phyloP scores from a whole-genome alignment of 2,329 filamentous ascomycete genomes.

The Gliomastix tumulicola region DNA sequence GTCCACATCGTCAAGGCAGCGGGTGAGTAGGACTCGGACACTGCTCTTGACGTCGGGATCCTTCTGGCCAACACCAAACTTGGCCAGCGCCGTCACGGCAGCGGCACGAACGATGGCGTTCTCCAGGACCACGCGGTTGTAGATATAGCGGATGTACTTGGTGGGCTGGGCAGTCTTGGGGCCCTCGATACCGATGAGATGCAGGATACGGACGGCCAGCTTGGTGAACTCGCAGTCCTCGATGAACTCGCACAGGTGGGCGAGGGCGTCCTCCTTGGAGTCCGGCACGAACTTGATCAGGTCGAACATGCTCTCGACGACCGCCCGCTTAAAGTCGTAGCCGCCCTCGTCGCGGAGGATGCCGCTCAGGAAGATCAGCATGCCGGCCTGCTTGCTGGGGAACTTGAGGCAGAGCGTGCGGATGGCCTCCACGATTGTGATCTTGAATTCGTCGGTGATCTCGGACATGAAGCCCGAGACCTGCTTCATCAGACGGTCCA shows the following conservation, averaged over 20 bases:
- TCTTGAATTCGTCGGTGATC: constrained; percentile 99
- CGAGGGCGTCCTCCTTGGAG: constrained; percentile 71
- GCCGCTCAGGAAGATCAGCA: constrained; percentile 96
- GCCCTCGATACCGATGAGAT: constrained; percentile 88
- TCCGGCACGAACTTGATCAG: constrained; percentile 98
- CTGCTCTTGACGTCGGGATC: constrained; percentile 96
- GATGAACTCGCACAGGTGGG: constrained; percentile 97
- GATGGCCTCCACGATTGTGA: constrained; percentile 98
- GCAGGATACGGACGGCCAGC: constrained; percentile 87
- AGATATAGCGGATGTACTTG: constrained; percentile 99
- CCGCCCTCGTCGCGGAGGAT: constrained; percentile 94
- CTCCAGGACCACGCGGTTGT: constrained; percentile 95
- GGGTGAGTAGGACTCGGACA: constrained; percentile 82
- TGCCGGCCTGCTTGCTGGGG: constrained; percentile 93
- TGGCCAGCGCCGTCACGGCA: constrained; percentile 89
- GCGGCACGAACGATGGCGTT: constrained; percentile 94
- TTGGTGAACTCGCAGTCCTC: constrained; percentile 99
- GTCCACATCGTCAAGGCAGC: constrained; percentile 93
- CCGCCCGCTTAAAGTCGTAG: constrained; percentile 95
- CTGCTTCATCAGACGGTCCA: constrained; percentile 97
- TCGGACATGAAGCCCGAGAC: constrained; percentile 98
- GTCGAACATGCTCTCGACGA: constrained; percentile 99
- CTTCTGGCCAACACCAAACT: constrained; percentile 95
- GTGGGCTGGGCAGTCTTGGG: constrained; percentile 93
- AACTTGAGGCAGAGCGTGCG: constrained; percentile 96